Conservation (phyloP, 176 grass and related monocot species). For the Elymus sibiricus region DNA sequence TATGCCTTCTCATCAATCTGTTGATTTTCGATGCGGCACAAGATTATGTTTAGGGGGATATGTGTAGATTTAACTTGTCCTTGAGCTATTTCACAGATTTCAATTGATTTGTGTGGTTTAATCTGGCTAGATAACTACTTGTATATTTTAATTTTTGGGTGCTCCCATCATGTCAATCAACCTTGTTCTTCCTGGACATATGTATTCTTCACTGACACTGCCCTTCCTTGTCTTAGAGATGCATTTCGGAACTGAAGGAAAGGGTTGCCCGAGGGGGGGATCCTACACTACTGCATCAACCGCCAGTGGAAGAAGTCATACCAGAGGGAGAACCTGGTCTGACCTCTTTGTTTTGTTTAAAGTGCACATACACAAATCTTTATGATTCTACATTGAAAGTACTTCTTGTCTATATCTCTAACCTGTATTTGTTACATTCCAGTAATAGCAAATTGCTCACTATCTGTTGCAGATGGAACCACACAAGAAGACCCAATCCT, state of each 20-base stretch:
- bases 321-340: conserved; percentile 44
- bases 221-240: conserved; percentile 51
- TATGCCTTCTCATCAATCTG: not conserved
- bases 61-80: not conserved
- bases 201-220: conserved; percentile 4
- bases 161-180: not conserved
- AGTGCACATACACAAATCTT: not conserved
- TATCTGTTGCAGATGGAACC: conserved; percentile 41
- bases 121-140: not conserved
- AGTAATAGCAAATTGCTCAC: not conserved
- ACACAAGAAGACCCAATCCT: conserved; percentile 26
- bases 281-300: conserved; percentile 68
- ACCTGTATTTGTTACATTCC: not conserved
- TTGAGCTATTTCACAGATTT: not conserved
- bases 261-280: conserved; percentile 80
- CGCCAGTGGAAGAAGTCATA: conserved; percentile 39
- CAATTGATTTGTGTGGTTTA: not conserved
- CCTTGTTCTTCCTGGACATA: conserved; percentile 30
- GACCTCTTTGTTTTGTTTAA: conserved; percentile 1
- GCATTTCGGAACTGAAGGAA: conserved; percentile 65
- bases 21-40: not conserved
- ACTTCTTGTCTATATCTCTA: conserved; percentile 1
- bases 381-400: not conserved
- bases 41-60: not conserved
- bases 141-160: not conserved